Evolutionary conservation across 257 asterid species (phyloP).

Genomic region (Avicennia marina): DNA sequence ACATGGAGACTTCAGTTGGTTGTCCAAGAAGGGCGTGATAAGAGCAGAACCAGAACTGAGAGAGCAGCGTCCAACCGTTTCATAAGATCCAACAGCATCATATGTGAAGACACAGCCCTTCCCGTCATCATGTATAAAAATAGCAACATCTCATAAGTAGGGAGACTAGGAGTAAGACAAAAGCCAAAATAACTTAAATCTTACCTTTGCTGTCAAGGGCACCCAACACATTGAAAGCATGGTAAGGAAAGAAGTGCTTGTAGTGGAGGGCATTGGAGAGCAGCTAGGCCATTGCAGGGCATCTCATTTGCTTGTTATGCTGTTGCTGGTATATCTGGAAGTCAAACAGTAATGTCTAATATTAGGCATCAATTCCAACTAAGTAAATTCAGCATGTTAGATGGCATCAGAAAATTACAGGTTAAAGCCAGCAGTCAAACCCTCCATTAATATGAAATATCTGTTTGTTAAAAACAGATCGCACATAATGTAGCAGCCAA

Average conservation of each 20-base stretch:
- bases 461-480: too few relatives aligned
- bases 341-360: constrained; percentile 1
- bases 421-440: neutral
- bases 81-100: constrained; percentile 77
- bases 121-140: constrained; percentile 28
- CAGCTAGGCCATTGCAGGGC: constrained; percentile 93
- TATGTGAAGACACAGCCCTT: constrained; percentile 80
- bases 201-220: constrained; percentile 89
- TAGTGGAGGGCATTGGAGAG: constrained; percentile 82
- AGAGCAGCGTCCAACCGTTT: constrained; percentile 92
- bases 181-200: constrained; percentile 3
- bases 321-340: constrained; percentile 79
- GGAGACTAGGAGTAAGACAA: neutral
- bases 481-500: neutral
- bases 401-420: neutral
- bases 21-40: constrained; percentile 82
- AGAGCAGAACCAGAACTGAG: constrained; percentile 94
- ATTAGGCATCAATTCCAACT: constrained; percentile 1
- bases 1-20: constrained; percentile 33
- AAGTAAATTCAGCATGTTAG: neutral
- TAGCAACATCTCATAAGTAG: constrained; percentile 6
- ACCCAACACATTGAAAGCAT: constrained; percentile 83
- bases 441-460: neutral
- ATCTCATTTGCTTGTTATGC: constrained; percentile 94
- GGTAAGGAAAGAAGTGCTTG: constrained; percentile 88